Evolutionary conservation across 2,329 filamentous ascomycete genomes (phyloP), one percentile per base, ranked within the genome.

Genomic region (Colletotrichum eremochloae): DNA sequence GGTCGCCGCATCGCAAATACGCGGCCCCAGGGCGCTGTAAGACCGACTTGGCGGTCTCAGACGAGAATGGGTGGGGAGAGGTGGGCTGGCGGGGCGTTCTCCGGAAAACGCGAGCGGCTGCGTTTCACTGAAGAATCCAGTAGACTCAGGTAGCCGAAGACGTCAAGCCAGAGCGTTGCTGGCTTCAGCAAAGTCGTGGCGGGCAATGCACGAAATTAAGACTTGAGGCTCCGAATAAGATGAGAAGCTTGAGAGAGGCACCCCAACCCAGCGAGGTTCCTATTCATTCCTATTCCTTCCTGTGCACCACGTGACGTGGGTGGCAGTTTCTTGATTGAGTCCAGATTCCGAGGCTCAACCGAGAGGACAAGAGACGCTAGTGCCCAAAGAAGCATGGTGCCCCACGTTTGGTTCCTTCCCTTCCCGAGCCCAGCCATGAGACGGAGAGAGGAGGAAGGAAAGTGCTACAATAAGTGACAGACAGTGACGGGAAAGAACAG

Each of bases 351-450:
- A 60, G 67, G 64, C 68, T 71, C 64, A 68, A 53, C 65, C 68
- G 68, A 62, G 44, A 20, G 50, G 36, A 29, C 20, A 31, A n/a
- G 5, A 5, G 29, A n/a, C 29, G 57, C 68, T 68, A 68, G n/a
- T 31, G 20, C 57, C 42, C 0, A 24, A 63, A 46, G 20, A 0
- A 24, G 68, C 1, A 52, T 33, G 2, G 44, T 20, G 68, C 52
- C 48, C 65, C 57, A 58, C 58, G 64, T 63, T 57, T 71, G 50
- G 50, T 71, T 71, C 68, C 68, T 71, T 71, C n/a, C 68, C 65
- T 71, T 71, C 64, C 68, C 68, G 68, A 70, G 38, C 40, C 55
- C 55, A 57, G 52, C 52, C 52, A 55, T 36, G 52, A 15, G 52
- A 36, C 31, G 31, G 52, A 55, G 15, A 29, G 18, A 53, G 29